Conservation (phyloP, 148 eudicot species). For the Fagopyrum esculentum region DNA sequence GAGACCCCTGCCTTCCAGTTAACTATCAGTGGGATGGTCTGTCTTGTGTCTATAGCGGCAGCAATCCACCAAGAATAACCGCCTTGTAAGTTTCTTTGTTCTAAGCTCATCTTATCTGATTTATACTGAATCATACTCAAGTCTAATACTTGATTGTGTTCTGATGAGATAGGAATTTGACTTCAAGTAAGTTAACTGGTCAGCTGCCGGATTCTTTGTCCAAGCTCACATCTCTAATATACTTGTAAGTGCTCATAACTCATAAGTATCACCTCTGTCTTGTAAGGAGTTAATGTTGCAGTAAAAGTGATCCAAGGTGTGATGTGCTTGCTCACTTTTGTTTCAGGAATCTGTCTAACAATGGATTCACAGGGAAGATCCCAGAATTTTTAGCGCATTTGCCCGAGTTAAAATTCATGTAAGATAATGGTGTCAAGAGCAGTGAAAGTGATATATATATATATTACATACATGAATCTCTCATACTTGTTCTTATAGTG, state of each 20-base stretch:
- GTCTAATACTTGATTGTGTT: background rate
- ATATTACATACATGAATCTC: background rate
- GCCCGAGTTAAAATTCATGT: background rate
- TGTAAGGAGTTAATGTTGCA: background rate
- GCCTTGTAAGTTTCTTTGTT: background rate
- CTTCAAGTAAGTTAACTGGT: slow-evolving; percentile 6
- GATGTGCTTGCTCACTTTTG: background rate
- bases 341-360: slow-evolving; percentile 14
- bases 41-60: background rate
- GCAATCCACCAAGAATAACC: slow-evolving; percentile 6
- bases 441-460: background rate
- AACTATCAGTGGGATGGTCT: background rate
- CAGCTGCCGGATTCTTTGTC: background rate
- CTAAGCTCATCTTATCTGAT: background rate
- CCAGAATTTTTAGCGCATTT: slow-evolving; percentile 13
- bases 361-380: slow-evolving; percentile 8
- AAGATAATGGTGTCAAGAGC: background rate
- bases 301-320: background rate
- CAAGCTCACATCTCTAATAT: background rate
- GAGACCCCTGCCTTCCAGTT: slow-evolving; percentile 8
- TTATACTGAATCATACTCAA: background rate
- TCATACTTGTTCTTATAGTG: background rate
- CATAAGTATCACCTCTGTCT: background rate
- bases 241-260: background rate
- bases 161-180: slow-evolving; percentile 1